Percentiles rank a stretch among this genome's conserved stretches.
Conservation (phyloP, 768 basidiomycete genomes). For the Gloeostereum incarnatum region DNA sequence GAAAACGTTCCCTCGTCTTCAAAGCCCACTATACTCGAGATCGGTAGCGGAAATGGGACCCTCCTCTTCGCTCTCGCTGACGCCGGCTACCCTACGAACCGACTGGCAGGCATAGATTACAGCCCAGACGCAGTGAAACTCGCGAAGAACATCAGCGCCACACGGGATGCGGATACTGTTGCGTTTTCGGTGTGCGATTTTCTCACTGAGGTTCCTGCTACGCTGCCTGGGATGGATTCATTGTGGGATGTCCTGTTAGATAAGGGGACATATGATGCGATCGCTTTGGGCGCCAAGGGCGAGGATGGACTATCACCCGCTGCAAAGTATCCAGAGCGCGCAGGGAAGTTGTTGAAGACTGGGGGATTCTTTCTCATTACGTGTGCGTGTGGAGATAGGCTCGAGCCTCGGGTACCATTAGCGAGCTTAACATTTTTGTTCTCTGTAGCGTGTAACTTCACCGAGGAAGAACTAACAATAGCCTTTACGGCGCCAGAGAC, state of each 20-base stretch:
- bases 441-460: conserved; percentile 70
- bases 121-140: conserved; percentile 63
- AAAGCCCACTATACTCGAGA: conserved; percentile 54
- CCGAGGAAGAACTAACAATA: conserved; percentile 59
- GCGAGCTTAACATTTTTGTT: neutral
- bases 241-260: conserved; percentile 72
- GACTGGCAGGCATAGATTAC: conserved; percentile 67
- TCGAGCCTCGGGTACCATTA: conserved; percentile 14
- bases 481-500: conserved; percentile 40
- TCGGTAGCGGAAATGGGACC: conserved; percentile 77
- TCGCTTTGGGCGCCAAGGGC: conserved; percentile 60
- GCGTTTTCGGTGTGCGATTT: conserved; percentile 59
- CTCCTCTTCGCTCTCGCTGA: conserved; percentile 64
- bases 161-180: conserved; percentile 29
- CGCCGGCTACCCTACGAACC: conserved; percentile 46
- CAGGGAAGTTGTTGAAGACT: conserved; percentile 47
- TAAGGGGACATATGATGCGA: conserved; percentile 88
- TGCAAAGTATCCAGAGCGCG: conserved; percentile 49
- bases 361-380: conserved; percentile 73
- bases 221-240: conserved; percentile 10
- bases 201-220: conserved; percentile 40
- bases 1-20: conserved; percentile 40
- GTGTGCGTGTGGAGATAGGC: conserved; percentile 31
- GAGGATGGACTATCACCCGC: conserved; percentile 41
- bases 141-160: conserved; percentile 43